Evolutionary conservation across 768 basidiomycete genomes (phyloP).

Genomic region (Crepidotus variabilis): DNA sequence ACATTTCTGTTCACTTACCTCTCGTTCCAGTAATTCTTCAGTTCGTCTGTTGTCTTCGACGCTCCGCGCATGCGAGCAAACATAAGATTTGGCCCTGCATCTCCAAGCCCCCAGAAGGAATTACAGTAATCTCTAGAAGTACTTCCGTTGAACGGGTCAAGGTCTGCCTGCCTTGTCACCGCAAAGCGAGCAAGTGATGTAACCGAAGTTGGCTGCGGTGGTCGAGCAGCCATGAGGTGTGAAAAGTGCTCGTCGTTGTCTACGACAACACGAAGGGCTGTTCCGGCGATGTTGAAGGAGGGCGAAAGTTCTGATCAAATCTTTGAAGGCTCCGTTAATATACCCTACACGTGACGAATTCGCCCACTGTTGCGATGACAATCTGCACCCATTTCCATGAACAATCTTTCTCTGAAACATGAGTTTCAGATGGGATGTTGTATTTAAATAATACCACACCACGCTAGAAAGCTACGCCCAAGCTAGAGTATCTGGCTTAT

Average conservation of each 20-base stretch:
- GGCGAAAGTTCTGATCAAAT: background rate
- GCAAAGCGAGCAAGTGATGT: conserved; percentile 68
- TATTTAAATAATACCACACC: too few relatives aligned
- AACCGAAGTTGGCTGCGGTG: conserved; percentile 61
- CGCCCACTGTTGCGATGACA: conserved; percentile 5
- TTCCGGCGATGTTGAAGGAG: background rate
- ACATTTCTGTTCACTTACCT: conserved; percentile 47
- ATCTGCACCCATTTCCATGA: background rate
- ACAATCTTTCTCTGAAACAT: background rate
- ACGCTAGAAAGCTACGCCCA: too few relatives aligned
- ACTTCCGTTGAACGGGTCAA: conserved; percentile 40
- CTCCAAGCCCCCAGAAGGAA: conserved; percentile 88
- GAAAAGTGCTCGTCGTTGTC: background rate
- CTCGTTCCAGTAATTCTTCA: conserved; percentile 89
- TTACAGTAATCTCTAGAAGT: conserved; percentile 80
- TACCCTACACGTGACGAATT: conserved; percentile 1
- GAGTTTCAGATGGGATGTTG: too few relatives aligned
- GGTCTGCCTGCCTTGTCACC: conserved; percentile 41
- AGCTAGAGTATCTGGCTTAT: too few relatives aligned
- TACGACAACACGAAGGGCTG: background rate
- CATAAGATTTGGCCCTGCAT: conserved; percentile 85
- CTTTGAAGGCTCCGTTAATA: background rate
- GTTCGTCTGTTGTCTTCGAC: conserved; percentile 82
- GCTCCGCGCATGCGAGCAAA: conserved; percentile 86
- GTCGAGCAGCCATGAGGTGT: conserved; percentile 52